These are phyloP conservation scores for Angomonas desouzai DNA, from an alignment of 208 protist species.

Conservation along the genomic window DNA sequence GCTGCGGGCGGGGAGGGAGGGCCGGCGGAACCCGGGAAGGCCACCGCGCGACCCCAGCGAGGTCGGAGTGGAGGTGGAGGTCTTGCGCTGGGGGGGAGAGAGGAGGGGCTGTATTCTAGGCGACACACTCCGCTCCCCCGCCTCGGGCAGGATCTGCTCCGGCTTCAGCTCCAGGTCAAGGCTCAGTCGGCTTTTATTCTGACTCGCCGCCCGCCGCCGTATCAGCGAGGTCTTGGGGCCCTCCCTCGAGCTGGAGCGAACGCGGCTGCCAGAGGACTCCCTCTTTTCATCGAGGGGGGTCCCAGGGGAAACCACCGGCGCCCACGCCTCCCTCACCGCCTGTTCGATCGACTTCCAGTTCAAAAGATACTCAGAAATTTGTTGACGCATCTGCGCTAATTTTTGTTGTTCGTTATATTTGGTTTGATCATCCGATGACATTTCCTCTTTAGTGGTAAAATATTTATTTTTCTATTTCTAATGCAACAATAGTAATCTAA, in stretches of 20 bases:
- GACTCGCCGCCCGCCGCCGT: background rate
- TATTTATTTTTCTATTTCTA: background rate
- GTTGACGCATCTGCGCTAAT: background rate
- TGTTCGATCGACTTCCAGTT: slow-evolving; percentile 1
- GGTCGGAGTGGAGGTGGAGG: background rate
- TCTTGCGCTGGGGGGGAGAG: background rate
- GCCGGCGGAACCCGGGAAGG: background rate
- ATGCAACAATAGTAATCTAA: background rate
- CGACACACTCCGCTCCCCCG: background rate
- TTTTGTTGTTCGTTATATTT: slow-evolving; percentile 3
- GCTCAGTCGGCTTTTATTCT: background rate
- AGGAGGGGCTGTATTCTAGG: background rate
- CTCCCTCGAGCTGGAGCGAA: background rate
- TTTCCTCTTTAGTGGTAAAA: too few relatives aligned
- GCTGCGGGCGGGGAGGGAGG: background rate
- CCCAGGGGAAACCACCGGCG: background rate
- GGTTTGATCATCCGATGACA: background rate
- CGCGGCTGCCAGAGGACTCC: background rate
- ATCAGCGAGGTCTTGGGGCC: background rate
- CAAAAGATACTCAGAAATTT: background rate
- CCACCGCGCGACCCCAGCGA: background rate
- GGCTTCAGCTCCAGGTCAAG: background rate
- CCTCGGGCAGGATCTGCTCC: background rate
- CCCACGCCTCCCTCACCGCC: background rate
- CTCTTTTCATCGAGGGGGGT: background rate